These are phyloP conservation scores for Hyparrhenia diplandra DNA, from an alignment of 176 grass and related monocot species.

Conservation along the genomic window DNA sequence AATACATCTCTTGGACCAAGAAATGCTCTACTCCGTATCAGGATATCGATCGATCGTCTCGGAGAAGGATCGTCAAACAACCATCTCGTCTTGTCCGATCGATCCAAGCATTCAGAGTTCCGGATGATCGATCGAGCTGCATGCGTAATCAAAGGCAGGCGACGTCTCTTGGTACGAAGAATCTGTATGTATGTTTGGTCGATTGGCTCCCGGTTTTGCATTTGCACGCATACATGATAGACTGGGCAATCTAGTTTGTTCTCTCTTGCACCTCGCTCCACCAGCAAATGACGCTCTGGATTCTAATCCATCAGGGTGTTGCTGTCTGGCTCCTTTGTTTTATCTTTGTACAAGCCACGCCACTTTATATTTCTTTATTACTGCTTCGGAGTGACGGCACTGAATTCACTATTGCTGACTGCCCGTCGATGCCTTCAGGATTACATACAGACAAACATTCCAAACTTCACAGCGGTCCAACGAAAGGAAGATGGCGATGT, in stretches of 20 bases:
- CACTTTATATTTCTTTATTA: not conserved
- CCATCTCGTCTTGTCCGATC: not conserved
- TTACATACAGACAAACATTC: not conserved
- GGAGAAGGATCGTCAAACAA: not conserved
- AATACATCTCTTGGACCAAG: not conserved
- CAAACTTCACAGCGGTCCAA: not conserved
- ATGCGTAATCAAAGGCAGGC: not conserved
- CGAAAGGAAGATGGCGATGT: not conserved
- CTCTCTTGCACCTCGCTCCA: not conserved
- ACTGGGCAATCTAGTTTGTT: not conserved
- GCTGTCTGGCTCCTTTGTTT: not conserved
- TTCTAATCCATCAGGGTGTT: not conserved
- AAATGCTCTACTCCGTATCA: not conserved
- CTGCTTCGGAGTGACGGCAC: not conserved
- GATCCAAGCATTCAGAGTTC: not conserved
- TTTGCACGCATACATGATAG: not conserved
- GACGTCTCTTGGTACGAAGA: not conserved
- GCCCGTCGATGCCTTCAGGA: not conserved
- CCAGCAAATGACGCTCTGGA: not conserved
- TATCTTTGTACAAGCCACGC: not conserved
- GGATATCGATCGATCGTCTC: slow-evolving; percentile 8
- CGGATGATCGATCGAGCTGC: no score
- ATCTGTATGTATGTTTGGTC: not conserved
- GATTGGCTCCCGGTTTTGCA: slow-evolving; percentile 14
- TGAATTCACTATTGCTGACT: not conserved